Evolutionary conservation across 768 basidiomycete species (phyloP).

Genomic region (Candolleomyces eurysporus): DNA sequence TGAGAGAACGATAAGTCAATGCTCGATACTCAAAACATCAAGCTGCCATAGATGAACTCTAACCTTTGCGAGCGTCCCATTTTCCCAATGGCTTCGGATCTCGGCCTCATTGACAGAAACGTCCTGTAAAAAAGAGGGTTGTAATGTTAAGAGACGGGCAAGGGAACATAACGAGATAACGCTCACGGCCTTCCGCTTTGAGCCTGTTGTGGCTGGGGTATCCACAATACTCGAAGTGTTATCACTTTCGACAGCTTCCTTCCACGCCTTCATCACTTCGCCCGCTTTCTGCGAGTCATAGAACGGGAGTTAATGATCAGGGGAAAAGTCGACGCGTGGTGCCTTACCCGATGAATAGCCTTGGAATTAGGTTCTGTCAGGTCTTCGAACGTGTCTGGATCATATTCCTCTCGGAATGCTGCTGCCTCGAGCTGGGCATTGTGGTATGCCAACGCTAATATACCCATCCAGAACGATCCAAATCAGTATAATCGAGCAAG

Average conservation of each 20-base stretch:
- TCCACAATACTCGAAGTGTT: conserved; percentile 56
- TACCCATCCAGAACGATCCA: background rate
- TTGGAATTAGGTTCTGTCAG: conserved; percentile 74
- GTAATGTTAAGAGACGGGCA: background rate
- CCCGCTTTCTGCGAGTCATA: conserved; percentile 21
- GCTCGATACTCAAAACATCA: conserved; percentile 10
- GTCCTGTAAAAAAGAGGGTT: conserved; percentile 40
- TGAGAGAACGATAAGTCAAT: conserved; percentile 4
- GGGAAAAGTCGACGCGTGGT: too few relatives aligned
- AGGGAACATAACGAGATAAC: background rate
- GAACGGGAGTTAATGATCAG: too few relatives aligned
- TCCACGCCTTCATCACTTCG: conserved; percentile 67
- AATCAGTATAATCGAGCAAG: conserved; percentile 5
- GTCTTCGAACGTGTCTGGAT: conserved; percentile 77
- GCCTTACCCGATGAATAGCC: conserved; percentile 71
- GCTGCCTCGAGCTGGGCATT: conserved; percentile 89
- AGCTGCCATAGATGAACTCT: conserved; percentile 14
- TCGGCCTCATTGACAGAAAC: conserved; percentile 68
- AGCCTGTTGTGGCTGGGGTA: conserved; percentile 37
- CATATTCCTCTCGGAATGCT: conserved; percentile 89
- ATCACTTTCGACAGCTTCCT: conserved; percentile 57
- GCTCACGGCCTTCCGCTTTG: conserved; percentile 75
- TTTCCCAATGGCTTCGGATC: conserved; percentile 63
- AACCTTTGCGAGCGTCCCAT: conserved; percentile 67
- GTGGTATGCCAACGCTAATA: conserved; percentile 76